Conservation (phyloP, 2,329 filamentous ascomycete species). For the Botrytis medusae region DNA sequence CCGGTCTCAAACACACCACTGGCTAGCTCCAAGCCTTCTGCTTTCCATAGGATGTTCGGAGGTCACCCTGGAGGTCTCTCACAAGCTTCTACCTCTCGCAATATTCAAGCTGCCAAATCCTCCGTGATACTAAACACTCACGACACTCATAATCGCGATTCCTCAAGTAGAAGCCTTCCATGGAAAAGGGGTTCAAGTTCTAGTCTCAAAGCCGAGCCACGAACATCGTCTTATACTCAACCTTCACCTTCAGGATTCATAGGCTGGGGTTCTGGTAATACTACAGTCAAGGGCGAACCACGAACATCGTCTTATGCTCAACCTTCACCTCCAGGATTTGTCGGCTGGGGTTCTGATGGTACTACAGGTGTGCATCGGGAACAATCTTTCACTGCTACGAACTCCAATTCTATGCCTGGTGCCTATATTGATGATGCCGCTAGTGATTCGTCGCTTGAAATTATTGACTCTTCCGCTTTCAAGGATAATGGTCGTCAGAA, state of each 20-base stretch:
- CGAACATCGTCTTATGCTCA: not conserved
- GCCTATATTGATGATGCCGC: slow-evolving; percentile 30
- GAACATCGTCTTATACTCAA: not conserved
- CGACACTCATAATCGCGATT: not conserved
- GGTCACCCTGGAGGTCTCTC: slow-evolving; percentile 25
- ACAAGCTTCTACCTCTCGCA: slow-evolving; percentile 21
- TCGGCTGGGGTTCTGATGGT: not conserved
- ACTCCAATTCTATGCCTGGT: slow-evolving; percentile 26
- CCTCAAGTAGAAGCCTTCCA: not conserved
- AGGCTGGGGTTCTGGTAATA: not conserved
- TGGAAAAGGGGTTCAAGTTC: not conserved
- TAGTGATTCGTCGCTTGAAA: slow-evolving; percentile 38
- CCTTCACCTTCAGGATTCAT: not conserved
- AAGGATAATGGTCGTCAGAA: slow-evolving; percentile 32
- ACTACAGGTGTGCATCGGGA: not conserved
- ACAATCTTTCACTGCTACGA: not conserved
- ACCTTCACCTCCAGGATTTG: not conserved
- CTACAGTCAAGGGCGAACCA: not conserved
- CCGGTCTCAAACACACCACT: slow-evolving; percentile 6
- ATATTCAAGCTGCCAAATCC: not conserved
- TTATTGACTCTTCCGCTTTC: slow-evolving; percentile 36
- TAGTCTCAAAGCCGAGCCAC: not conserved
- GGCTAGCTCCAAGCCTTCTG: slow-evolving; percentile 28
- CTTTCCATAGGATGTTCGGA: slow-evolving; percentile 37
- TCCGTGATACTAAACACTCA: not conserved